phyloP scores from a whole-genome alignment of 345 rosid species.

The Mangifera indica region DNA sequence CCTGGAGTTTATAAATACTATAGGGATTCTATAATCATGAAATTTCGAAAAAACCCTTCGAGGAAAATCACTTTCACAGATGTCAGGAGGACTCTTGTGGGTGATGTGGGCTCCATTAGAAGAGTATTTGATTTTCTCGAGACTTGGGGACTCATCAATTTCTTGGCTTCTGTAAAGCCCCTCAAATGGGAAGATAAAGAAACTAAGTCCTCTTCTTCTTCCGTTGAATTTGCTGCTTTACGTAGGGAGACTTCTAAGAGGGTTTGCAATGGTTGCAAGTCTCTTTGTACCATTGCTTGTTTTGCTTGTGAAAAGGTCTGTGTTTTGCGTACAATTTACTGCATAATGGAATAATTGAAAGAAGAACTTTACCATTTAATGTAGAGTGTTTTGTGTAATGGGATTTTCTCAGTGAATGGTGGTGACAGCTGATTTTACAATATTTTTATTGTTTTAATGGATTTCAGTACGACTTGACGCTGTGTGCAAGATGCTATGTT shows the following conservation, averaged over 20 bases:
- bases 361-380: neutral
- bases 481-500: slow-evolving; percentile 94
- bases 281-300: slow-evolving; percentile 81
- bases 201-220: slow-evolving; percentile 38
- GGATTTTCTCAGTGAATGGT: neutral
- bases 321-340: neutral
- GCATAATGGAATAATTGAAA: too few species aligned
- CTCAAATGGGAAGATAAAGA: slow-evolving; percentile 93
- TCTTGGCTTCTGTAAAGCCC: slow-evolving; percentile 53
- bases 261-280: slow-evolving; percentile 77
- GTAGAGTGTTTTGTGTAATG: neutral
- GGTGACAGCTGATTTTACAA: neutral
- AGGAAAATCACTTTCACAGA: slow-evolving; percentile 80
- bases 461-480: slow-evolving; percentile 70
- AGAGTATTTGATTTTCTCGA: slow-evolving; percentile 93
- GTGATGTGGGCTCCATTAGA: slow-evolving; percentile 84
- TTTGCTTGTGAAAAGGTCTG: slow-evolving; percentile 81
- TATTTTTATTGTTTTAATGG: neutral
- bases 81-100: slow-evolving; percentile 68
- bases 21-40: slow-evolving; percentile 73
- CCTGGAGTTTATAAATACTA: slow-evolving; percentile 59
- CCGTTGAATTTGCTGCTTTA: slow-evolving; percentile 30
- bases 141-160: slow-evolving; percentile 84
- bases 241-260: slow-evolving; percentile 51
- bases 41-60: slow-evolving; percentile 55